Evolutionary conservation across 2,329 filamentous ascomycete species (phyloP), one percentile per base, ranked within the genome.

Genomic region (Ciborinia camelliae): DNA sequence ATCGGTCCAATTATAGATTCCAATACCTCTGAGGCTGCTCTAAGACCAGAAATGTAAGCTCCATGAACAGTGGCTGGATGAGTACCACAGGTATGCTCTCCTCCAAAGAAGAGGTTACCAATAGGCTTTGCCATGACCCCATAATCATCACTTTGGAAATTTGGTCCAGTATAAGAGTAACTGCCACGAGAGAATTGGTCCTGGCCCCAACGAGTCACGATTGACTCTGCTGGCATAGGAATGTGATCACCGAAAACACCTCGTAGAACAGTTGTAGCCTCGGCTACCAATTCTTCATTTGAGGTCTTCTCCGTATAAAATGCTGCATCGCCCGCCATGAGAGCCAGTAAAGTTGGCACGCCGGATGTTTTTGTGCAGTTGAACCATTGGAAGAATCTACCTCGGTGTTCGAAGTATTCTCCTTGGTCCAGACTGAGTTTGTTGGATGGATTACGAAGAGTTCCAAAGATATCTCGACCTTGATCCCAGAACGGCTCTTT

Each of bases 301-400:
- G 86, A 84, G 1, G 87, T 87, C 60, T 81, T 81, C 77, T 99
- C 96, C 0, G 92, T 92, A 68, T 96, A 90, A 71, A 92, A 91
- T 20, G 93, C 95, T 26, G 96, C 91, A 71, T 97, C 91, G 28
- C 95, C 95, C 58, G 94, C 94, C 94, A 99, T 97, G 35, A 99
- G 83, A 10, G 92, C 95, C 67, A 98, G 87, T 30, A 97, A 82
- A 60, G 92, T 92, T 1, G 91, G 95, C 43, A 96, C 81, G 0
- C 96, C 96, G 53, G 90, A 92, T 3, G 91, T 96, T 71, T 92
- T 91, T 66, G 92, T 89, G 63, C 92, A 92, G 72, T 99, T 98
- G 85, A 97, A 98, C 85, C 97, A 98, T 71, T 99, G 86, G 73
- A 98, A 99, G 78, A 97, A 97, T 30, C 93, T 89, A n/a, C 94